Evolutionary conservation across 192 early-diverging fungal genomes (phyloP).

Genomic region (Umbelopsis sp.): DNA sequence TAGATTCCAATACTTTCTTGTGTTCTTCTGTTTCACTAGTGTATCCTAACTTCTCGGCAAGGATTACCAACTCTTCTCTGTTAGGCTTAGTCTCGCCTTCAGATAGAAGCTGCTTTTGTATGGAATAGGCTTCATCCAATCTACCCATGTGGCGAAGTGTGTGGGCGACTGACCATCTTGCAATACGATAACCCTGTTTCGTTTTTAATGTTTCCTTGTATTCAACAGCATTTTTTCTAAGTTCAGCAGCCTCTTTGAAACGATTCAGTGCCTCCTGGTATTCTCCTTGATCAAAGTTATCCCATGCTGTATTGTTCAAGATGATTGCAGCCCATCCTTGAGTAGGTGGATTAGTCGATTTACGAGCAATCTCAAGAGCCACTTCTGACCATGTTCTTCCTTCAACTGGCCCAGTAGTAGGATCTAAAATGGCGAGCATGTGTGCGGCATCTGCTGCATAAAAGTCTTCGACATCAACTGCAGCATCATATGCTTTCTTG

Average conservation of each 20-base stretch:
- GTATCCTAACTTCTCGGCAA: conserved; percentile 11
- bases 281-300: conserved; percentile 2
- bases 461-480: conserved; percentile 1
- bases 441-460: conserved; percentile 20
- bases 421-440: conserved; percentile 19
- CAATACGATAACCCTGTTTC: conserved; percentile 13
- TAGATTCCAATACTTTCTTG: background rate
- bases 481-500: conserved; percentile 2
- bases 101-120: conserved; percentile 14
- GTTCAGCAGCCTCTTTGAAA: conserved; percentile 18
- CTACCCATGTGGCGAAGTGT: conserved; percentile 19
- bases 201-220: conserved; percentile 1
- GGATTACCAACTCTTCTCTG: conserved; percentile 11
- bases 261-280: conserved; percentile 11
- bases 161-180: conserved; percentile 18
- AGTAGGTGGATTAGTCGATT: conserved; percentile 1
- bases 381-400: conserved; percentile 16
- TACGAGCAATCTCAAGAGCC: conserved; percentile 17
- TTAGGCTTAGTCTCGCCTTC: conserved; percentile 21
- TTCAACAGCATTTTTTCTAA: conserved; percentile 13
- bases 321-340: conserved; percentile 21
- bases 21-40: background rate
- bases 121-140: conserved; percentile 17
- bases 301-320: conserved; percentile 26
- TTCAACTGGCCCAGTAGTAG: conserved; percentile 7